Evolutionary conservation across 371 early-diverging fungal genomes (phyloP).

Genomic region (Umbelopsis sp.): DNA sequence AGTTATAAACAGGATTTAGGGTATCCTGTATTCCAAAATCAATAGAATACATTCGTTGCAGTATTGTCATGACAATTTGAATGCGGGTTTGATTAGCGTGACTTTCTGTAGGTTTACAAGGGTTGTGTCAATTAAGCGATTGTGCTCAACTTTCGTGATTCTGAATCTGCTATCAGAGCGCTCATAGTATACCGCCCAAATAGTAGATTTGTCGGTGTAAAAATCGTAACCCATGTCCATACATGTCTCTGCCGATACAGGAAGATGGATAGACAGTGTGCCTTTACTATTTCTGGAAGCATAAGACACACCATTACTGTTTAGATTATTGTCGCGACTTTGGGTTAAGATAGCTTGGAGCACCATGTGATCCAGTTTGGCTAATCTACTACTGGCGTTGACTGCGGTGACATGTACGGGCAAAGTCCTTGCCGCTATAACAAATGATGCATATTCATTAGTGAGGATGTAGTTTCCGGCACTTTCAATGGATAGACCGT

Average conservation of each 20-base stretch:
- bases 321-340: constrained; percentile 12
- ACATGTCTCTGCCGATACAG: constrained; percentile 11
- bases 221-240: constrained; percentile 2
- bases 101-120: background rate
- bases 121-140: background rate
- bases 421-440: background rate
- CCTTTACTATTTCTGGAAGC: constrained; percentile 13
- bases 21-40: too few species aligned
- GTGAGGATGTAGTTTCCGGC: background rate
- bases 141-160: background rate
- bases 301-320: background rate
- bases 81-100: background rate
- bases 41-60: too few species aligned
- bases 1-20: too few species aligned
- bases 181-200: constrained; percentile 6
- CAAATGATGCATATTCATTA: background rate
- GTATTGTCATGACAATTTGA: background rate
- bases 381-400: background rate
- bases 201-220: background rate
- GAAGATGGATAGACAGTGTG: background rate
- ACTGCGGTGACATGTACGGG: background rate
- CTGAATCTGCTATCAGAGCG: constrained; percentile 2
- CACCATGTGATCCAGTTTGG: background rate
- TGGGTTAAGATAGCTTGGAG: background rate
- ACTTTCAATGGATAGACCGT: background rate